These are phyloP conservation scores for Orbilia oligospora DNA, from an alignment of 2,329 filamentous ascomycete genomes.

Conservation along the genomic window DNA sequence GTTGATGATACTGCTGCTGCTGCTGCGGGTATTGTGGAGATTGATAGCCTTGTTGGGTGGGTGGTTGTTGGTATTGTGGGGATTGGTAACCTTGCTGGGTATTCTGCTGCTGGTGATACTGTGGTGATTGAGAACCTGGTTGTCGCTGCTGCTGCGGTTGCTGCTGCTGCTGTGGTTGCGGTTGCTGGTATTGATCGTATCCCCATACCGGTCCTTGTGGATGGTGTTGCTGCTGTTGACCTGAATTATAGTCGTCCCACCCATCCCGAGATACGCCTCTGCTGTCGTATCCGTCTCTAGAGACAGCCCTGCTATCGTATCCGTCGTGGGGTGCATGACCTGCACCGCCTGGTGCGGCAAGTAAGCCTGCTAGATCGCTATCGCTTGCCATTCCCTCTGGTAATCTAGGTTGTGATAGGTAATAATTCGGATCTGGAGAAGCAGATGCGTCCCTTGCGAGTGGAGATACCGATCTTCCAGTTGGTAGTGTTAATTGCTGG, in stretches of 20 bases:
- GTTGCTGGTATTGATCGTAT: neutral
- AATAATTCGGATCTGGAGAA: neutral
- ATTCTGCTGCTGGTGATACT: neutral
- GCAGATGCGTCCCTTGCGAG: conserved; percentile 19
- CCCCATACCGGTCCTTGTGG: conserved; percentile 2
- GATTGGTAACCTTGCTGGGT: neutral
- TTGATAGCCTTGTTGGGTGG: conserved; percentile 61
- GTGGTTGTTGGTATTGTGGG: neutral
- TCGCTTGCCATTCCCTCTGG: conserved; percentile 35
- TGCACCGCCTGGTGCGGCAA: conserved; percentile 20
- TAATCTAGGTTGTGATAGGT: conserved; percentile 15
- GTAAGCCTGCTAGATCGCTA: conserved; percentile 46
- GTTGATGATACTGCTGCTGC: conserved; percentile 59
- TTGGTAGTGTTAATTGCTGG: conserved; percentile 27
- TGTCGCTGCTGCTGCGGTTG: conserved; percentile 3
- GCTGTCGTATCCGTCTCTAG: conserved; percentile 21
- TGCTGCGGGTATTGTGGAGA: conserved; percentile 21
- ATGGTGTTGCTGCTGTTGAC: neutral
- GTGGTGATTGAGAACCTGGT: conserved; percentile 73
- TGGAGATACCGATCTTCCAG: conserved; percentile 28
- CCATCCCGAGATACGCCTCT: conserved; percentile 13
- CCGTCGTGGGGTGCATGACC: conserved; percentile 12
- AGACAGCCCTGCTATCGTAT: conserved; percentile 29
- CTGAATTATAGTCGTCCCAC: conserved; percentile 10
- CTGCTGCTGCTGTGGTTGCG: conserved; percentile 1